Conservation (phyloP, 306 rosid genomes). For the Ammopiptanthus mongolicus region DNA sequence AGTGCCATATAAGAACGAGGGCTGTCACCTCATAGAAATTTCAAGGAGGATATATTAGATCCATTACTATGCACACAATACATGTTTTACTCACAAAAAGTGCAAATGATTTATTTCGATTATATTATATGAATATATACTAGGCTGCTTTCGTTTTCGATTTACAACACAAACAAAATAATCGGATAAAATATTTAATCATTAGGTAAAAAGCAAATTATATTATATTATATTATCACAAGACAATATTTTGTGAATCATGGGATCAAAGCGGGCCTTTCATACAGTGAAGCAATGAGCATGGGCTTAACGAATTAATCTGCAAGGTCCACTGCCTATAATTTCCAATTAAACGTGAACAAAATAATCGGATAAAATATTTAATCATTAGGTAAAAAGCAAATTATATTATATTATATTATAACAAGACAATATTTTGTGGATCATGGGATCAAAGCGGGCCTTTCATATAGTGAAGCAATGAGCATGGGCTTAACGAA, state of each 20-base stretch:
- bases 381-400: not conserved
- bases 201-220: not conserved
- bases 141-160: not conserved
- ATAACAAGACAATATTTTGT: not conserved
- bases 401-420: not conserved
- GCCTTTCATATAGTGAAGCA: no score
- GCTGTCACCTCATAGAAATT: no score
- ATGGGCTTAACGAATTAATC: no score
- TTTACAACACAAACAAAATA: not conserved
- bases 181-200: not conserved
- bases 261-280: not conserved
- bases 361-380: not conserved
- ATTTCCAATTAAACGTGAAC: no score
- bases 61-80: not conserved
- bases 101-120: no score
- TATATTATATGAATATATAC: not conserved
- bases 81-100: not conserved
- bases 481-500: no score
- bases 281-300: no score
- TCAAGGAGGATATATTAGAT: not conserved
- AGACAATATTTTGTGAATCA: not conserved
- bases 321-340: no score
- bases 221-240: not conserved
- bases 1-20: no score
- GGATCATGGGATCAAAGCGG: not conserved